Percentiles rank a stretch among this genome's conserved stretches.
Conservation (phyloP, 1,284 basidiomycete species). For the Rhodotorula sp. region DNA sequence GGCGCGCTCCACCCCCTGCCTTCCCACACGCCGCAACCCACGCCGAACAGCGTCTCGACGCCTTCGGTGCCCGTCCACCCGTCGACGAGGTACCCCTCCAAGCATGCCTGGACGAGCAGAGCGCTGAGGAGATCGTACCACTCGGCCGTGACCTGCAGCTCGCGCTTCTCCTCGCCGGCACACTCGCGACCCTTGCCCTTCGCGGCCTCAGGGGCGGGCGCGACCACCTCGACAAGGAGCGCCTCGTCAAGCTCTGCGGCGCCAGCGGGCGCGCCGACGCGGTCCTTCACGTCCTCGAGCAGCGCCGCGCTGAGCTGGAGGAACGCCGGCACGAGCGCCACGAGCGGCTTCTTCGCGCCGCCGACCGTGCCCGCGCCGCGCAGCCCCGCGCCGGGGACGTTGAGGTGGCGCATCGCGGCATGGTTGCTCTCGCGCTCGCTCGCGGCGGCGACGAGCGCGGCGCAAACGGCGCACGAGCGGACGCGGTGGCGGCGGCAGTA, state of each 20-base stretch:
- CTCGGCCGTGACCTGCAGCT: conserved; percentile 57
- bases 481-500: conserved; percentile 44
- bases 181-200: conserved; percentile 15
- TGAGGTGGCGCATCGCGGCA: conserved; percentile 11
- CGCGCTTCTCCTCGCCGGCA: conserved; percentile 6
- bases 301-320: conserved; percentile 67
- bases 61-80: conserved; percentile 72
- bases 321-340: conserved; percentile 69
- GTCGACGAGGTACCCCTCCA: conserved; percentile 76
- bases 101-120: conserved; percentile 70
- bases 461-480: conserved; percentile 34
- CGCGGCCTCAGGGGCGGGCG: conserved; percentile 34
- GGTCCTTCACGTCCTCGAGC: conserved; percentile 69
- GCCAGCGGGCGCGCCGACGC: conserved; percentile 50
- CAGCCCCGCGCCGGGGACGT: conserved; percentile 35
- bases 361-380: neutral
- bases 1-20: conserved; percentile 37
- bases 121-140: conserved; percentile 78
- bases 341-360: conserved; percentile 51
- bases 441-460: conserved; percentile 3
- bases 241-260: neutral
- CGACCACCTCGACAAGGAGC: conserved; percentile 43
- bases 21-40: conserved; percentile 62
- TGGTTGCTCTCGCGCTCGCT: conserved; percentile 12
- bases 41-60: conserved; percentile 69